Percentiles rank a stretch among this genome's conserved stretches.
phyloP scores from a whole-genome alignment of 805 yeast species.

The Candida orba region DNA sequence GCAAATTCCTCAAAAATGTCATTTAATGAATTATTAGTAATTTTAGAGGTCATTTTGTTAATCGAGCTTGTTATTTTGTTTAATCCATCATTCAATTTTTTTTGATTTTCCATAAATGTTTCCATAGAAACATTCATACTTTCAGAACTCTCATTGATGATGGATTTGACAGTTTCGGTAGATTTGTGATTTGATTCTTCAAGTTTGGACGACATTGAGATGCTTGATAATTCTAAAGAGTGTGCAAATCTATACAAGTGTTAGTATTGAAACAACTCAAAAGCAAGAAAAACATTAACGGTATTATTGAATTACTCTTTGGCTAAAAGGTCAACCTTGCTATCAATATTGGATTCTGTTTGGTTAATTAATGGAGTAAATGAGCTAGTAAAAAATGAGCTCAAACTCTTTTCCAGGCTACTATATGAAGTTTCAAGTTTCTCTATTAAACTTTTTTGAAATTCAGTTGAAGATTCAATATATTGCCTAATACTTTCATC shows the following conservation, averaged over 20 bases:
- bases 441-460: conserved; percentile 2
- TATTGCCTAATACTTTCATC: conserved; percentile 9
- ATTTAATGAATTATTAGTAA: background rate
- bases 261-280: conserved; percentile 11
- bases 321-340: conserved; percentile 1
- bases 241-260: conserved; percentile 13
- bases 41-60: background rate
- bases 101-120: background rate
- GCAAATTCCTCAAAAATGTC: conserved; percentile 9
- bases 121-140: background rate
- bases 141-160: background rate
- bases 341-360: background rate
- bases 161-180: background rate
- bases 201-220: conserved; percentile 10
- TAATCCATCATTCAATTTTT: background rate
- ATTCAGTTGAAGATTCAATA: background rate
- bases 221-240: conserved; percentile 22
- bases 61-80: background rate
- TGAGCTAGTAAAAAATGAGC: background rate
- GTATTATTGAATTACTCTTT: conserved; percentile 8
- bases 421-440: conserved; percentile 4
- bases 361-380: background rate
- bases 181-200: background rate
- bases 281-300: conserved; percentile 13
- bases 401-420: background rate